Conservation (phyloP, 2,329 filamentous ascomycete genomes). For the Cytospora chrysosperma region DNA sequence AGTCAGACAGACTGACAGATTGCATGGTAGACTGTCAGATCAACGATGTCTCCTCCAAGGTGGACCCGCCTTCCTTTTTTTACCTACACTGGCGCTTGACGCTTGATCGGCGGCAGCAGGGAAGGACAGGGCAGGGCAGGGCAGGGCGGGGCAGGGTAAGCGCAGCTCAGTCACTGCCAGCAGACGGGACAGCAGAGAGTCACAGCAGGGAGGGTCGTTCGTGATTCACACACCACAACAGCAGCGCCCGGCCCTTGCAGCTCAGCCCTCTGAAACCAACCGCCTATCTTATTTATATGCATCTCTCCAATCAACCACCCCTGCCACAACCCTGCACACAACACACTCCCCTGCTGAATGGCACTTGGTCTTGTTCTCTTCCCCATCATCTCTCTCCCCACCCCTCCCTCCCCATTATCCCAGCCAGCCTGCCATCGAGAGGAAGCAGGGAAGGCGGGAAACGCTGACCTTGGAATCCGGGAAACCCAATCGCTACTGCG, state of each 20-base stretch:
- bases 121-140: background rate
- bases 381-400: no score
- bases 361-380: no score
- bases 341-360: background rate
- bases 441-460: background rate
- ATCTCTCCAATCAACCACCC: conserved; percentile 14
- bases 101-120: conserved; percentile 14
- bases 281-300: background rate
- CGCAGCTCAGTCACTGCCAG: no score
- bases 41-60: background rate
- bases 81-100: background rate
- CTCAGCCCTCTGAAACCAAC: conserved; percentile 17
- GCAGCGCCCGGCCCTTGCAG: conserved; percentile 14
- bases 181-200: background rate
- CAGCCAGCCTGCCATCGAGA: background rate
- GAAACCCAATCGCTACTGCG: conserved; percentile 25
- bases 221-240: background rate
- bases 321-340: background rate
- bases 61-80: background rate
- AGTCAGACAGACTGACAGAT: background rate
- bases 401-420: background rate
- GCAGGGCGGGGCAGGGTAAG: no score
- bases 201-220: no score
- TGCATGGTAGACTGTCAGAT: no score
- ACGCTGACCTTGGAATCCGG: conserved; percentile 21